Evolutionary conservation across 139 green algal genomes (phyloP).

Genomic region (Haematococcus lacustris): DNA sequence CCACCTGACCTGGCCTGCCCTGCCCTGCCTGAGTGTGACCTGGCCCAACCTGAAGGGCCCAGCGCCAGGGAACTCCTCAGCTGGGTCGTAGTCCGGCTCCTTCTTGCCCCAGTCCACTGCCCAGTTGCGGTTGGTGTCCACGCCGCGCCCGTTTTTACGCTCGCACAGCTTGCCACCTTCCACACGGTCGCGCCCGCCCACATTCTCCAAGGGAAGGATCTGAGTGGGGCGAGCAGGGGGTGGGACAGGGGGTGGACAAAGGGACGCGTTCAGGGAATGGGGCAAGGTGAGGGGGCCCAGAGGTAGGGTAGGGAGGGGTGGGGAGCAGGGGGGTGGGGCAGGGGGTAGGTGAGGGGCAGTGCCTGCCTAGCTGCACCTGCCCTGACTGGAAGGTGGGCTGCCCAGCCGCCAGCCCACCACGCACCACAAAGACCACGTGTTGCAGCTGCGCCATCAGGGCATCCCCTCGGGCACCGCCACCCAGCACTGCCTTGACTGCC

Average conservation of each 20-base stretch:
- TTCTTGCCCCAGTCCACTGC: constrained; percentile 91
- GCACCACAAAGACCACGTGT: constrained; percentile 50
- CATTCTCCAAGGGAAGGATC: constrained; percentile 94
- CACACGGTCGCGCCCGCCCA: constrained; percentile 65
- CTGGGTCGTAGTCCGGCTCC: constrained; percentile 85
- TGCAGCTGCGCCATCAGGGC: constrained; percentile 33
- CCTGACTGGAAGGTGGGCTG: no score
- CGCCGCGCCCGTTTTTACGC: constrained; percentile 93
- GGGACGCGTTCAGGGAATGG: no score
- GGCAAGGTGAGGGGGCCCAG: no score
- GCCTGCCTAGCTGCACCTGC: no score
- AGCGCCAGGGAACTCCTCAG: constrained; percentile 84
- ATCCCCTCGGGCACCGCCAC: background rate
- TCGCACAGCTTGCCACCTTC: constrained; percentile 84
- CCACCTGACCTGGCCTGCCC: no score
- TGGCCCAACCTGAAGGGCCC: constrained; percentile 64
- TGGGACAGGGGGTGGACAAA: no score
- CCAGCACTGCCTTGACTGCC: constrained; percentile 8
- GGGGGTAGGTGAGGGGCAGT: no score
- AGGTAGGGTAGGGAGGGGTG: no score
- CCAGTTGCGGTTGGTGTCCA: constrained; percentile 97
- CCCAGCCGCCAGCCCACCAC: no score
- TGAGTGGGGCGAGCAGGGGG: no score
- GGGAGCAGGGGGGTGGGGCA: no score
- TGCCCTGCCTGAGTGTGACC: no score